These are phyloP conservation scores for Lasiodiplodia gonubiensis DNA, from an alignment of 2,329 filamentous ascomycete genomes.

Conservation along the genomic window DNA sequence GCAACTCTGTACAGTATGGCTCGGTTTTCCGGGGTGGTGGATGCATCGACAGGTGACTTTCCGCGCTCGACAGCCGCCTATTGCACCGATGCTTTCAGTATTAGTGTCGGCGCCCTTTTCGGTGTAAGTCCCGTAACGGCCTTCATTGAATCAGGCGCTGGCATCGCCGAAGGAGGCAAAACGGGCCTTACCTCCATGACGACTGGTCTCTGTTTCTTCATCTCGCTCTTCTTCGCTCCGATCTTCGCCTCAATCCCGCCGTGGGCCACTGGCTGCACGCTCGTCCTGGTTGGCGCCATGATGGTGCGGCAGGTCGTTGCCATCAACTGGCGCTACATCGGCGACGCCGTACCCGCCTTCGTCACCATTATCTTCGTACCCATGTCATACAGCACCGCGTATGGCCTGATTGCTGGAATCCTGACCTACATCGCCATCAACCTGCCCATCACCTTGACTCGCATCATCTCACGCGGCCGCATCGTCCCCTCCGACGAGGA, in stretches of 20 bases:
- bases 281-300: conserved; percentile 66
- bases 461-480: conserved; percentile 68
- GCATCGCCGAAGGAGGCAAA: conserved; percentile 84
- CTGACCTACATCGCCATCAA: conserved; percentile 79
- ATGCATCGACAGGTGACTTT: conserved; percentile 82
- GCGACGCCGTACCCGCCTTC: conserved; percentile 84
- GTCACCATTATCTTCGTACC: conserved; percentile 84
- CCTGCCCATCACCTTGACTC: conserved; percentile 70
- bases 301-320: conserved; percentile 75
- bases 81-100: conserved; percentile 80
- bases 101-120: conserved; percentile 79
- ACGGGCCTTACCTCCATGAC: conserved; percentile 81
- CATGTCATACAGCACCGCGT: conserved; percentile 86
- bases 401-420: conserved; percentile 82
- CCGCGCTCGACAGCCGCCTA: conserved; percentile 85
- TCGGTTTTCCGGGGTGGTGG: conserved; percentile 78
- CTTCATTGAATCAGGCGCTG: conserved; percentile 85
- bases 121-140: conserved; percentile 83
- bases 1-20: conserved; percentile 91
- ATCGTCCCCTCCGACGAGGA: conserved; percentile 77
- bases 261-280: conserved; percentile 78
- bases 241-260: conserved; percentile 89
- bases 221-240: conserved; percentile 86
- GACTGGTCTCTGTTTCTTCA: conserved; percentile 82
- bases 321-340: conserved; percentile 87